Evolutionary conservation across 73 alveolate species (phyloP), one percentile per base, ranked within the genome.

Genomic region (Stentor roeselii): DNA sequence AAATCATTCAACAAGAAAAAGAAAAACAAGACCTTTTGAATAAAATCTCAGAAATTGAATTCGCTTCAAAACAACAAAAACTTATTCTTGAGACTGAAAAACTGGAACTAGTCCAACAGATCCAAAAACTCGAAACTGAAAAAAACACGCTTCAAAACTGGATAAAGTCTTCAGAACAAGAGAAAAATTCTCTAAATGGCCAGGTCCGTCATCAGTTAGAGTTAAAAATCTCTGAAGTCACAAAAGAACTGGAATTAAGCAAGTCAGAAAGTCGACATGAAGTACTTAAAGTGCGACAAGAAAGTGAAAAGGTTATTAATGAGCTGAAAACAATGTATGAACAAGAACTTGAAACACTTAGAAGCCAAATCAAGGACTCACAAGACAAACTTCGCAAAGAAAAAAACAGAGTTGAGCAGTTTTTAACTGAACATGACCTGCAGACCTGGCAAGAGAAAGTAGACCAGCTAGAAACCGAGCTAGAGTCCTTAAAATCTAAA

Each of bases 41-140:
- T 1, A 21, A 67, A 1, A n/a, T 27, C 14, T 27, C 21, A 67
- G 80, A 67, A 2, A 15, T 67, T 15, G 37, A 67, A 32, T 32
- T 67, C 34, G 80, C 21, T 30, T 40, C 34, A 15, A 67, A 34
- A 2, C 80, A 67, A 1, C 80, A 67, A 67, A 67, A 67, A 21
- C 37, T 67, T 21, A 67, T n/a, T 11, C 34, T 67, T 40, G 80
- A 67, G 41, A 32, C 41, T 21, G 80, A 67, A 67, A 67, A 32
- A 32, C 80, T 21, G 11, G 80, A 67, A 11, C 41, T 67, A 30
- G 27, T 21, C 41, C 27, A 21, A 30, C 21, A 67, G 34, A n/a
- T 67, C 80, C 80, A 67, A 32, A 21, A 21, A 1, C n/a, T 67
- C 27, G 80, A 67, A 67, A 34, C 80, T 67, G 80, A 67, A 21